phyloP scores from a whole-genome alignment of 805 yeast species.

The Candida bentonensis region DNA sequence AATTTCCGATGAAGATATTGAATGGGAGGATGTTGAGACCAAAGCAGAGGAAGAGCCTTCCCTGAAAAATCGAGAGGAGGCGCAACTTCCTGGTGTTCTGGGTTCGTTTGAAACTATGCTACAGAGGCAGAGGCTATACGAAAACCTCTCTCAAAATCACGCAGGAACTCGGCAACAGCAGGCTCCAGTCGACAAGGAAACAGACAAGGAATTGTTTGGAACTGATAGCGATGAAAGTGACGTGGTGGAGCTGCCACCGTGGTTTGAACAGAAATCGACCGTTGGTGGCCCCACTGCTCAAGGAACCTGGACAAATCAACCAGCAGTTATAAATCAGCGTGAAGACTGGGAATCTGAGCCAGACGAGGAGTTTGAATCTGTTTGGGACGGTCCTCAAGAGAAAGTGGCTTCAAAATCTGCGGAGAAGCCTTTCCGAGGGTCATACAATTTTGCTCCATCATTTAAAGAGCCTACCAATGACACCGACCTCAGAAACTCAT shows the following conservation, averaged over 20 bases:
- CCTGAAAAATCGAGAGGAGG: not conserved
- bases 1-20: slow-evolving; percentile 29
- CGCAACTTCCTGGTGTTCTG: slow-evolving; percentile 6
- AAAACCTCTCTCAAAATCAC: slow-evolving; percentile 1
- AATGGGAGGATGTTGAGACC: slow-evolving; percentile 58
- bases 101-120: slow-evolving; percentile 15
- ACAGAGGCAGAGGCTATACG: slow-evolving; percentile 13
- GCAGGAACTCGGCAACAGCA: slow-evolving; percentile 6
- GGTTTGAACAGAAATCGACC: slow-evolving; percentile 5
- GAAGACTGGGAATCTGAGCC: not conserved
- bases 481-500: no score
- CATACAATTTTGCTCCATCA: no score
- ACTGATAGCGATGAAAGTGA: slow-evolving; percentile 6
- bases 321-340: no score
- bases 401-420: no score
- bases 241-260: slow-evolving; percentile 6
- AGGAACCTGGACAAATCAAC: no score
- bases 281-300: not conserved
- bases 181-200: slow-evolving; percentile 11
- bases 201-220: slow-evolving; percentile 5
- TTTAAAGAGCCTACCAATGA: no score
- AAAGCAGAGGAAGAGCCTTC: slow-evolving; percentile 10
- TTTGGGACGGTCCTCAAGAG: no score
- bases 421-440: no score
- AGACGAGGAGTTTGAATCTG: slow-evolving; percentile 7